Evolutionary conservation across 2,329 filamentous ascomycete species (phyloP), one percentile per base, ranked within the genome.

Genomic region (Knufia petricola): DNA sequence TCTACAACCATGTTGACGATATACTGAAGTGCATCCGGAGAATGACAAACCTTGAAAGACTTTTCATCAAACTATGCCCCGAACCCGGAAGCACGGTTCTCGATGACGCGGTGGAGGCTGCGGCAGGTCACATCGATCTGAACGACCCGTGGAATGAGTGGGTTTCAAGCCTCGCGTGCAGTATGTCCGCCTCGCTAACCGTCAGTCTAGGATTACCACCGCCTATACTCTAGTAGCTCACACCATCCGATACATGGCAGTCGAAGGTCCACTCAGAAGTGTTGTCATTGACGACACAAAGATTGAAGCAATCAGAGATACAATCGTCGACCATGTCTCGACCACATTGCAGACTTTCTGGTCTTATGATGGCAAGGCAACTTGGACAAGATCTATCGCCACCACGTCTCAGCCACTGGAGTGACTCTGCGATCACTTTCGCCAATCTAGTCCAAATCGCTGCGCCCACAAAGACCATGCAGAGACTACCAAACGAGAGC

Each of bases 1-100:
- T 81, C 30, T 71, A 74, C 41, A 73, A 74, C 4, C 82, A 86
- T 59, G 71, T 84, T 43, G 65, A 73, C 32, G 51, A 64, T 1
- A 61, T 70, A 3, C 54, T 69, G 32, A 66, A 65, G 38, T 65
- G 77, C 1, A 61, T 78, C 1, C 60, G 65, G 1, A 56, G 69
- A 50, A 70, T 81, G 52, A 73, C 72, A 1, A 69, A 64, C 9
- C 56, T 84, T 2, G 68, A 75, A 36, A 67, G 66, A 10, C 63
- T 84, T 1, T 80, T 71, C 48, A 63, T 82, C 10, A 79, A 80
- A 46, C 53, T 75, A 10, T 68, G 69, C 2, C 73, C 72, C 1
- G 59, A 59, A 3, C 52, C 51, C 1, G 48, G 59, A 17, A 64
- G 65, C 56, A 66, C 61, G 9, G 55, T 61, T 1, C 61, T 70